A percentile compares a stretch with the other conserved stretches of the same genome.
These are phyloP conservation scores for Entoloma clypeatum DNA, from an alignment of 1,284 basidiomycete genomes.

Conservation along the genomic window DNA sequence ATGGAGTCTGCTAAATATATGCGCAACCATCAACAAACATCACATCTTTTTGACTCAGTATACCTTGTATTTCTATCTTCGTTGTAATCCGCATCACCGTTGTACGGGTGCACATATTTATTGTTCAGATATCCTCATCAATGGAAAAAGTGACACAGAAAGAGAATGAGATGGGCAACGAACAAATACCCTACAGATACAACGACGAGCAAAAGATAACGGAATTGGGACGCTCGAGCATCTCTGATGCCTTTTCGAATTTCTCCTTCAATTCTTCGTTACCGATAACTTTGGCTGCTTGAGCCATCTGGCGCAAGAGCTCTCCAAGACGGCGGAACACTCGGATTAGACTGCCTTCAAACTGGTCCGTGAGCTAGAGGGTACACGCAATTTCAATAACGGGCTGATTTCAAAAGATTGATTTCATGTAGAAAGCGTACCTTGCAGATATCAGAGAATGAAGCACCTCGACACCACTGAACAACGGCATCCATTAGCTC, in stretches of 20 bases:
- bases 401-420: neutral
- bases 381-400: slow-evolving; percentile 3
- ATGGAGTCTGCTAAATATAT: slow-evolving; percentile 27
- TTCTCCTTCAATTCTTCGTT: slow-evolving; percentile 91
- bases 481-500: slow-evolving; percentile 98
- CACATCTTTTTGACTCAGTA: neutral
- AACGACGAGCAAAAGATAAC: slow-evolving; percentile 93
- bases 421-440: slow-evolving; percentile 38
- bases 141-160: neutral
- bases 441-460: slow-evolving; percentile 96
- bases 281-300: slow-evolving; percentile 94
- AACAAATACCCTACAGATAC: slow-evolving; percentile 50
- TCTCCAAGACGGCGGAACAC: slow-evolving; percentile 94
- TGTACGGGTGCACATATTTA: no score
- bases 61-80: neutral
- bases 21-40: neutral
- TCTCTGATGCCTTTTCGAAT: slow-evolving; percentile 83
- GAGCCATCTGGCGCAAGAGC: slow-evolving; percentile 91
- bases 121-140: no score
- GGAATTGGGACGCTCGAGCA: slow-evolving; percentile 88
- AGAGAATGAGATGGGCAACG: no score
- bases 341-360: slow-evolving; percentile 93
- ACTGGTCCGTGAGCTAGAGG: slow-evolving; percentile 85
- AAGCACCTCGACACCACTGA: slow-evolving; percentile 97
- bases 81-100: no score